Evolutionary conservation across 1,284 basidiomycete species (phyloP).

Genomic region (Apiotrichum gracile): DNA sequence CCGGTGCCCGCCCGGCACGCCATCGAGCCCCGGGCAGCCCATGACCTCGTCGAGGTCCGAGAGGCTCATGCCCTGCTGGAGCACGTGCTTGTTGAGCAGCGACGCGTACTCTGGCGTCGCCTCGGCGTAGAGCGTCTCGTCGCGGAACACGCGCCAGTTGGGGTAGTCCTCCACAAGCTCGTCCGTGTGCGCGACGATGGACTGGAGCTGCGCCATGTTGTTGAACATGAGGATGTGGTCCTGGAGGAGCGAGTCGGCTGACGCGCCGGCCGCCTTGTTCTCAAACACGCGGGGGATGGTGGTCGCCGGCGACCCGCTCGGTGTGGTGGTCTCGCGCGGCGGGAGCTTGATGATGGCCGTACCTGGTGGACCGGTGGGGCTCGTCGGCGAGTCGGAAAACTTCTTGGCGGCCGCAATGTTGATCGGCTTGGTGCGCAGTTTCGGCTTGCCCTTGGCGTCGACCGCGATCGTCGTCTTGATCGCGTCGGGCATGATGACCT

Average conservation of each 20-base stretch:
- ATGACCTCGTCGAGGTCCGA: not conserved
- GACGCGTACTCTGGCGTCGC: not conserved
- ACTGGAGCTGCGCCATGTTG: not conserved
- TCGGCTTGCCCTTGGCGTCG: too few species aligned
- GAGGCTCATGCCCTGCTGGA: not conserved
- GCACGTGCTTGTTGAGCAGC: not conserved
- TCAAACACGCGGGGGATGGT: not conserved
- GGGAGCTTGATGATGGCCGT: too few species aligned
- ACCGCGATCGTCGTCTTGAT: too few species aligned
- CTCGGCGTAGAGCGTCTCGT: not conserved
- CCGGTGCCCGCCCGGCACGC: not conserved
- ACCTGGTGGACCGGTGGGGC: too few species aligned
- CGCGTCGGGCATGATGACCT: too few species aligned
- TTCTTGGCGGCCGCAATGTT: too few species aligned
- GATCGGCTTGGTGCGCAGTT: too few species aligned
- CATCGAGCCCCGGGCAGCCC: not conserved
- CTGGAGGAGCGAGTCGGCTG: not conserved
- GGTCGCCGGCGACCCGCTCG: too few species aligned
- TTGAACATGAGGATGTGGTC: not conserved
- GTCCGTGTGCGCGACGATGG: not conserved
- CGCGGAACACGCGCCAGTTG: not conserved
- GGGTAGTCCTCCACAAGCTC: conserved; percentile 1
- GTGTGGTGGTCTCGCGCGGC: too few species aligned
- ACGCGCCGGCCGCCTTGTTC: not conserved
- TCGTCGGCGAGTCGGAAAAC: too few species aligned